Base-by-base conservation (phyloP, 306 rosid species). In the Cicer chorassanicum region DNA sequence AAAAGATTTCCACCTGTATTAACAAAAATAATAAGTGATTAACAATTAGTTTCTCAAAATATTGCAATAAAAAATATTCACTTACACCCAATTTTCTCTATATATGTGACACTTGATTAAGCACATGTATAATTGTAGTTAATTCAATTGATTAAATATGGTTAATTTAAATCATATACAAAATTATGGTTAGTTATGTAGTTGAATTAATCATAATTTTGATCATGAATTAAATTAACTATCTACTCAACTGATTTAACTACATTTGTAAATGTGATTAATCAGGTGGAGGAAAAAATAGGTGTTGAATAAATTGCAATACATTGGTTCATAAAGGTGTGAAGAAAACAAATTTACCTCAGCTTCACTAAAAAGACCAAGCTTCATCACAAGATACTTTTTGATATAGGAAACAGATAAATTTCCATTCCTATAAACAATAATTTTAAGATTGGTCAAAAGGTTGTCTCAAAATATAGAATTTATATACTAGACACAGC, bases 1-100 rank as follows among this genome's bases (percentile, higher is more conserved):
- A n/a, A 18, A 50, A 67, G 55, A 89, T 76, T 76, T 89, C 89
- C 41, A 91, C 92, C 97, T 91, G 77, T 39, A 55, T 44, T 8
- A 19, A 45, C 61, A 4, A 57, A 9, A 62, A 71, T 1, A 36
- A 41, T 42, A 59, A 60, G 13, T 24, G 34, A 60, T 6, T 60
- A 6, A 3, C 65, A 51, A 74, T 40, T 34, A 60, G 71, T 29
- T 41, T 67, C 75, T 65, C 7, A 67, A 18, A 14, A 59, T 65
- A 11, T 40, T 36, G 2, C 15, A 62, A 16, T 16, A 3, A 24
- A 24, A 24, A 24, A 24, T 24, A 0, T 24, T 24, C 34, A 24
- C 34, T 0, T 2, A 24, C 34, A 24, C 34, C 34, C 4, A 2
- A 2, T 24, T 24, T 24, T 24, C 34, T 3, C 34, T 24, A 3